Evolutionary conservation across 1,284 basidiomycete species (phyloP).

Genomic region (Ustilago trichophora): DNA sequence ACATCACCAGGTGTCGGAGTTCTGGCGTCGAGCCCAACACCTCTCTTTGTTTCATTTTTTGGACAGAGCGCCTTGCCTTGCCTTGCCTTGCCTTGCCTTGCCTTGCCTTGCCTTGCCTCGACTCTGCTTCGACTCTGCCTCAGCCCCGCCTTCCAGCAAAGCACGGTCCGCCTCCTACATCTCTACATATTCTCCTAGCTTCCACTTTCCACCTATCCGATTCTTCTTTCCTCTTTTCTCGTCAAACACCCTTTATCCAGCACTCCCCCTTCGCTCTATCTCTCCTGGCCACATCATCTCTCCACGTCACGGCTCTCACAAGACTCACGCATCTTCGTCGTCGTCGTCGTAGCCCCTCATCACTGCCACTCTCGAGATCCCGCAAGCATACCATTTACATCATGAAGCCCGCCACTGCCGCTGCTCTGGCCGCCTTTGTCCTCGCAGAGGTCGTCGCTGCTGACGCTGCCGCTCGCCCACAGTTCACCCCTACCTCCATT

Average conservation of each 20-base stretch:
- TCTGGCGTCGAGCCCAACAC: background rate
- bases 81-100: too few relatives aligned
- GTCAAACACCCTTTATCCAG: slow-evolving; percentile 1
- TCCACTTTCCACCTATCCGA: background rate
- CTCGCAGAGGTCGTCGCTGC: slow-evolving; percentile 38
- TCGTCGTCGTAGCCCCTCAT: background rate
- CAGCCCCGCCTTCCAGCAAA: slow-evolving; percentile 7
- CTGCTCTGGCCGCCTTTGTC: slow-evolving; percentile 39
- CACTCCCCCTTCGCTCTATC: background rate
- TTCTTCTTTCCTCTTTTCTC: background rate
- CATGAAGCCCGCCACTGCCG: slow-evolving; percentile 43
- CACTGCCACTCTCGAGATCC: background rate
- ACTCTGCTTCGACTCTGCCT: background rate
- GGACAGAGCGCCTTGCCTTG: too few relatives aligned
- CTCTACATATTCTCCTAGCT: slow-evolving; percentile 3
- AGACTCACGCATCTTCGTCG: background rate
- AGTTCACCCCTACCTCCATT: slow-evolving; percentile 77
- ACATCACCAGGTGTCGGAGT: slow-evolving; percentile 37
- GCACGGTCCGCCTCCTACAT: slow-evolving; percentile 36
- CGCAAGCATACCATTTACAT: background rate
- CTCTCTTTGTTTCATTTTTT: too few relatives aligned
- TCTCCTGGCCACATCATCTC: background rate
- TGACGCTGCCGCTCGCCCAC: slow-evolving; percentile 29
- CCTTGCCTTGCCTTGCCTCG: too few relatives aligned
- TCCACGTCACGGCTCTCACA: background rate